Percentiles rank a stretch among this genome's conserved stretches.
Evolutionary conservation across 2,329 filamentous ascomycete genomes (phyloP).

Genomic region (Verruconis gallopava): DNA sequence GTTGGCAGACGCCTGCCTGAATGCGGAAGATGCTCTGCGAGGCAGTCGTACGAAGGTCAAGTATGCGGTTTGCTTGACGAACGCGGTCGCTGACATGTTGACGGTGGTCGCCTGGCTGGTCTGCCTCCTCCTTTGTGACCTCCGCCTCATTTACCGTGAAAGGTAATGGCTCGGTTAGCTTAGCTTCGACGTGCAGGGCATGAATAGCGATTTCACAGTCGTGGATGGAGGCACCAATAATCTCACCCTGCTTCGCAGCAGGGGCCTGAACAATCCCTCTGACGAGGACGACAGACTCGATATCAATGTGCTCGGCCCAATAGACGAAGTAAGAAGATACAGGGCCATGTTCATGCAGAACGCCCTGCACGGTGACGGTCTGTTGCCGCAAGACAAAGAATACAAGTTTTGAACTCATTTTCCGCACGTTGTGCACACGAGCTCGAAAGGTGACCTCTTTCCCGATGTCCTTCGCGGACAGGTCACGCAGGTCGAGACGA

Average conservation of each 20-base stretch:
- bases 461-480: slow-evolving; percentile 41
- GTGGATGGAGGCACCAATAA: slow-evolving; percentile 64
- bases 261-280: slow-evolving; percentile 61
- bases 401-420: slow-evolving; percentile 68
- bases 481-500: slow-evolving; percentile 37
- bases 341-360: slow-evolving; percentile 50
- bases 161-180: slow-evolving; percentile 48
- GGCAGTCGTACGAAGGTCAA: slow-evolving; percentile 74
- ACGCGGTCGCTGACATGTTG: slow-evolving; percentile 58
- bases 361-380: slow-evolving; percentile 70
- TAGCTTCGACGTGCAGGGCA: slow-evolving; percentile 48
- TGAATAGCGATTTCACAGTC: slow-evolving; percentile 63
- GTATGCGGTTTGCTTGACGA: slow-evolving; percentile 63
- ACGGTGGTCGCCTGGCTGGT: slow-evolving; percentile 42
- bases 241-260: slow-evolving; percentile 48
- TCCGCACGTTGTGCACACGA: slow-evolving; percentile 65
- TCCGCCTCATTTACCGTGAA: slow-evolving; percentile 62
- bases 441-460: slow-evolving; percentile 54
- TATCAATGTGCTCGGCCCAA: slow-evolving; percentile 72
- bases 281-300: slow-evolving; percentile 67
- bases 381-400: slow-evolving; percentile 82
- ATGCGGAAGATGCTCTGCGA: slow-evolving; percentile 83
- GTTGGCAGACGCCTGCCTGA: slow-evolving; percentile 64
- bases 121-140: slow-evolving; percentile 43
- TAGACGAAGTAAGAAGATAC: slow-evolving; percentile 66